A percentile compares a stretch with the other conserved stretches of the same genome.
Evolutionary conservation across 192 early-diverging fungal genomes (phyloP).

Genomic region (Physocladia obscura): DNA sequence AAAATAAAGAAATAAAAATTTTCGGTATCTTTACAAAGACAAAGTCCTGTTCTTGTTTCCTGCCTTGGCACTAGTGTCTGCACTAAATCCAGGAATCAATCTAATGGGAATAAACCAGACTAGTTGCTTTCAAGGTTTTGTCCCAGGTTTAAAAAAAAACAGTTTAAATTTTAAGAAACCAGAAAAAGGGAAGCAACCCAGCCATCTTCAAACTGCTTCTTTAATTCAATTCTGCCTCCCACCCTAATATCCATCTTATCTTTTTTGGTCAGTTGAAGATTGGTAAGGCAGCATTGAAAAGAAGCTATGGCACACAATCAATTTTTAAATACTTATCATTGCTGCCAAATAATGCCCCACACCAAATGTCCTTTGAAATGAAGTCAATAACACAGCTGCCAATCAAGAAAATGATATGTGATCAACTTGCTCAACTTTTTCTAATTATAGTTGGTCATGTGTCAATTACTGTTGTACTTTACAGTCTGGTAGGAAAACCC

Average conservation of each 20-base stretch:
- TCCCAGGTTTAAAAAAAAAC: conserved; percentile 8
- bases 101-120: conserved; percentile 49
- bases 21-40: not conserved
- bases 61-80: not conserved
- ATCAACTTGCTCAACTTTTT: too few relatives aligned
- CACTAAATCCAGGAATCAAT: conserved; percentile 34
- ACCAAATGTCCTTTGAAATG: too few relatives aligned
- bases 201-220: conserved; percentile 36
- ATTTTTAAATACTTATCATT: too few relatives aligned
- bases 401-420: too few relatives aligned
- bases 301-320: too few relatives aligned
- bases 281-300: too few relatives aligned
- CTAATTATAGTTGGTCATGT: too few relatives aligned
- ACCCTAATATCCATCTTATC: conserved; percentile 24
- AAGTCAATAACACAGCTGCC: too few relatives aligned
- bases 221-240: not conserved
- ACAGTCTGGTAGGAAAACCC: too few relatives aligned
- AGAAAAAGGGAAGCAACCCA: conserved; percentile 33
- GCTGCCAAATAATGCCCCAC: too few relatives aligned
- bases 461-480: too few relatives aligned
- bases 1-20: too few relatives aligned
- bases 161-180: not conserved
- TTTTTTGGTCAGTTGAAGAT: not conserved
- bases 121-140: conserved; percentile 46
- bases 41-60: conserved; percentile 6